Base-by-base conservation (phyloP, 345 rosid genomes). In the Populus pruinosa region DNA sequence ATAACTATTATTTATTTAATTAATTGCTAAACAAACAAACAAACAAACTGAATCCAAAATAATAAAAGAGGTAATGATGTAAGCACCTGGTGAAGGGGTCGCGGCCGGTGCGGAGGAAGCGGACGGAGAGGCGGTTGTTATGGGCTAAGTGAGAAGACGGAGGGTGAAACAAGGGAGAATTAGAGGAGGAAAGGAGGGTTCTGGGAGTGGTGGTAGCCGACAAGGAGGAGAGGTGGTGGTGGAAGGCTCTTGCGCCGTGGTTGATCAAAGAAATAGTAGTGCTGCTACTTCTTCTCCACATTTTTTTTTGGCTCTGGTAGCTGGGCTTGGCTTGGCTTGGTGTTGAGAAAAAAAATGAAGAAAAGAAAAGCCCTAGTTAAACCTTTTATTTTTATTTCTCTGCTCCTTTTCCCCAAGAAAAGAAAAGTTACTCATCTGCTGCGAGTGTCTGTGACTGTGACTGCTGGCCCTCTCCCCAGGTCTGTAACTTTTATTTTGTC, bases 91-190 rank as follows among this genome's bases (percentile, higher is more conserved):
- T 59, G 80, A 69, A 59, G 73, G 90, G 76, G 67, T 86, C 85
- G 13, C 91, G 88, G 16, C 82, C 87, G 5, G 88, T 38, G 62
- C 90, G 90, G 74, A 87, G 77, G 70, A 70, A 59, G 73, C 93
- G 93, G 72, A 88, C 84, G 71, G 87, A 10, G 77, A 61, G 76
- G 61, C 31, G 70, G 29, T 38, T n/a, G 71, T 35, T 67, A 20
- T 21, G 61, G 61, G 61, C 61, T 0, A 55, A 21, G 61, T 20
- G 61, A 55, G 0, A 21, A 20, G 61, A 8, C 9, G 61, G 61
- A n/a, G 23, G 23, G n/a, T 55, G 2, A 21, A 21, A 20, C 3
- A 55, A 55, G 61, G 61, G 61, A 55, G 25, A 55, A 55, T 20
- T 55, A 21, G 61, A 55, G 25, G 61, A 21, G 23, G 61, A 21